Evolutionary conservation across 2,329 filamentous ascomycete genomes (phyloP), one percentile per base, ranked within the genome.

Genomic region (Didymella pomorum): DNA sequence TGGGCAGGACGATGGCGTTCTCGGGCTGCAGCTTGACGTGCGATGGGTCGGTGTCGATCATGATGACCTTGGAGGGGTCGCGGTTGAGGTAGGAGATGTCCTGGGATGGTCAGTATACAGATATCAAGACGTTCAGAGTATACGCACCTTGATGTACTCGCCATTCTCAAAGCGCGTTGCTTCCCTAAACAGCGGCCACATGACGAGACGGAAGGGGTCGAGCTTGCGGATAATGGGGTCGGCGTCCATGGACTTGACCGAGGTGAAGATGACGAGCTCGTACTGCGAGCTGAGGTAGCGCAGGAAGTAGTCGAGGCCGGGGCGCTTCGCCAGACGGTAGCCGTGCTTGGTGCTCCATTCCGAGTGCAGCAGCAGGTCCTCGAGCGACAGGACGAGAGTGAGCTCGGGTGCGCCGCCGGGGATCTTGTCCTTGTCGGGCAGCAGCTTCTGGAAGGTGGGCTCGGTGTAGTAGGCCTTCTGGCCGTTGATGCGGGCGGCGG

Each of bases 31-130:
- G 86, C 70, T 91, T 89, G 60, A 94, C 91, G 71, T 97, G 92
- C 39, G 86, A 81, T 37, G 89, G 80, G 64, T 96, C 89, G 46
- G 92, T 97, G 76, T 99, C 95, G 71, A 99, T 86, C 69, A 99
- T 88, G 75, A 99, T 92, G 47, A 96, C 92, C 81, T 98, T 98
- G 66, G 91, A 95, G 31, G 97, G 85, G 72, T 97, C 93, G 58
- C 95, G 91, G 82, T 99, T 99, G 47, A 99, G 87, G 79, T 97
- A 98, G 2, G 93, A 93, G n/a, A 99, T 87, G 75, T 99, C 95
- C 92, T 96, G 52, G 4, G 6, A 2, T 10, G 29, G 43, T 74
- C 56, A 73, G 70, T 46, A 42, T 11, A 16, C 16, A 35, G 31
- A 4, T n/a, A n/a, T n/a, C n/a, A n/a, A n/a, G n/a, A n/a, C n/a